Evolutionary conservation across 352 stramenopile genomes (phyloP), one percentile per base, ranked within the genome.

Genomic region (Thraustochytrium sp.): DNA sequence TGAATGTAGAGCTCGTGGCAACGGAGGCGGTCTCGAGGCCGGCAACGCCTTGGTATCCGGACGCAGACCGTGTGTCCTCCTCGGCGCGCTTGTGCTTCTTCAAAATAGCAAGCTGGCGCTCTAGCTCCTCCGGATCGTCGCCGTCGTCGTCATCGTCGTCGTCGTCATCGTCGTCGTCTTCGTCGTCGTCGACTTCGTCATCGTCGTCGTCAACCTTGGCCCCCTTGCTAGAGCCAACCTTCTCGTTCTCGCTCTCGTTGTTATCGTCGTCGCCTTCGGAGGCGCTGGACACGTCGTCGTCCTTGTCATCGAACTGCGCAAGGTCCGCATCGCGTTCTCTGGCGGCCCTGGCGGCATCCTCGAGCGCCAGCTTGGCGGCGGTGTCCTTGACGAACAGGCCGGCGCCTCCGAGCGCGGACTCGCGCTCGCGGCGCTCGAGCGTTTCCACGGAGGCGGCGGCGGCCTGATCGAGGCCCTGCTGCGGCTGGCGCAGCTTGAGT

Each of bases 71-170:
- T 86, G 98, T 96, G 37, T 91, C 94, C 38, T 92, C 84, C 29
- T 96, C 93, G 86, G 98, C 94, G 18, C 96, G 92, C 86, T 99
- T n/a, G n/a, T n/a, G 97, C 51, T 93, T 90, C 80, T 96, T 94
- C 85, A 99, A 99, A 89, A 98, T 98, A 74, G 97, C 97, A 31
- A 99, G 87, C 87, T 99, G 97, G 2, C 92, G 91, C 89, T 98
- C 95, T 48, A 99, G 87, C 46, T 96, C 95, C 4, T 92, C 95
- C 87, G 99, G 95, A 87, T 99, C 97, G 83, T 99, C 91, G 49
- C 94, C 91, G 40, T 90, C 91, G 34, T 8, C 8, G 21, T 63
- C 62, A 18, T 26, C 48, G 26, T 75, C 62, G 0, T 99, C 96
- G 87, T 99, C 97, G 83, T 99, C 91, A 49, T 94, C 91, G 40